These are phyloP conservation scores for Aspergillus quadricinctus DNA, from an alignment of 2,329 filamentous ascomycete genomes.

Conservation along the genomic window DNA sequence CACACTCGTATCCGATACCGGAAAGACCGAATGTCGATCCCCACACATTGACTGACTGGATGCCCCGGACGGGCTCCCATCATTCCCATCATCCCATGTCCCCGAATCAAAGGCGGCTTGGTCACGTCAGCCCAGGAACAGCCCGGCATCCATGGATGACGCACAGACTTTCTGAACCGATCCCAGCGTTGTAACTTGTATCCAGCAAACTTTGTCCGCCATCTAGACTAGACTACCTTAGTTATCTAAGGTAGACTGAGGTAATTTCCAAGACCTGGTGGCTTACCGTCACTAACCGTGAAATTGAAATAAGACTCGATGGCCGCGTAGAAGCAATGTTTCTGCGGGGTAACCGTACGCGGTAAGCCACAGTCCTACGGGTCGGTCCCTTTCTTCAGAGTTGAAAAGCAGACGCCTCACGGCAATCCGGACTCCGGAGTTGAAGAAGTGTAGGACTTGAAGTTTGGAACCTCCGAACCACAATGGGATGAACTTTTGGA, in stretches of 20 bases:
- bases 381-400: background rate
- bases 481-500: background rate
- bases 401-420: background rate
- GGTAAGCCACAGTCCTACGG: background rate
- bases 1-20: slow-evolving; percentile 9
- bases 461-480: background rate
- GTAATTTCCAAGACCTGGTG: background rate
- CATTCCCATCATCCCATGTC: no score
- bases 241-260: no score
- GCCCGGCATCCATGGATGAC: background rate
- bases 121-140: background rate
- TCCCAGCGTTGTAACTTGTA: background rate
- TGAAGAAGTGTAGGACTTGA: background rate
- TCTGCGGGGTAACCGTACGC: background rate
- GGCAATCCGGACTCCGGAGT: background rate
- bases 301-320: background rate
- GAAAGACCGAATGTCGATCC: slow-evolving; percentile 9
- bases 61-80: background rate
- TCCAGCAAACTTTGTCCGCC: background rate
- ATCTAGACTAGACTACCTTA: background rate
- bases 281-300: background rate
- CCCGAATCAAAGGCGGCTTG: background rate
- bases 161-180: background rate
- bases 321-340: background rate
- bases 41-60: background rate